Percentiles rank a stretch among this genome's conserved stretches.
Conservation (phyloP, 1,139 yeast genomes). For the Zygoascus hellenicus region DNA sequence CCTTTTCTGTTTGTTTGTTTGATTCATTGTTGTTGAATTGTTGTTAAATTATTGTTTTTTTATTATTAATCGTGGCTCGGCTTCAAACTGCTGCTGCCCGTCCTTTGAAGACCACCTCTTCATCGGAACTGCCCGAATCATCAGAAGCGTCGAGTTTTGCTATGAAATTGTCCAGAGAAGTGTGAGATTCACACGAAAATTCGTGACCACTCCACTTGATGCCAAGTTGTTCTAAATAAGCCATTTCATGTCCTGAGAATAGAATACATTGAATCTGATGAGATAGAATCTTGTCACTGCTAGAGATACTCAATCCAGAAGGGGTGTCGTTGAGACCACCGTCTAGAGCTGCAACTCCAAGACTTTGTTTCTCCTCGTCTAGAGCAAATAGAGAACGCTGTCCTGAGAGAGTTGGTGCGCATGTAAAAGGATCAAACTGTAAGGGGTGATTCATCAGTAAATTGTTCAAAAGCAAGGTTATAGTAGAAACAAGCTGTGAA, state of each 20-base stretch:
- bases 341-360: constrained; percentile 9
- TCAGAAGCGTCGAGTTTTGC: too few species aligned
- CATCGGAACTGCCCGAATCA: constrained; percentile 3
- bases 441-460: constrained; percentile 1
- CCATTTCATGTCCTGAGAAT: constrained; percentile 12
- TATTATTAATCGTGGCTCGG: background rate
- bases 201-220: background rate
- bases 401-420: constrained; percentile 8
- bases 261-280: constrained; percentile 13
- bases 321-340: constrained; percentile 19
- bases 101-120: constrained; percentile 10
- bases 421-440: constrained; percentile 10
- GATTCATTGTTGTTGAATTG: too few species aligned
- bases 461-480: background rate
- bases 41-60: constrained; percentile 1
- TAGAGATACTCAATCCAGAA: constrained; percentile 13
- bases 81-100: constrained; percentile 1
- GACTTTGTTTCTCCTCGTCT: constrained; percentile 12
- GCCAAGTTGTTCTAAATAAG: constrained; percentile 2
- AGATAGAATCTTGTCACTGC: background rate
- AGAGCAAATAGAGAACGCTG: constrained; percentile 7
- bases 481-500: background rate
- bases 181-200: too few species aligned
- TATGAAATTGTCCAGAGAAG: too few species aligned
- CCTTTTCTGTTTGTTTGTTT: too few species aligned